phyloP scores from a whole-genome alignment of 2,329 filamentous ascomycete genomes.

The Penicillium janthinellum region DNA sequence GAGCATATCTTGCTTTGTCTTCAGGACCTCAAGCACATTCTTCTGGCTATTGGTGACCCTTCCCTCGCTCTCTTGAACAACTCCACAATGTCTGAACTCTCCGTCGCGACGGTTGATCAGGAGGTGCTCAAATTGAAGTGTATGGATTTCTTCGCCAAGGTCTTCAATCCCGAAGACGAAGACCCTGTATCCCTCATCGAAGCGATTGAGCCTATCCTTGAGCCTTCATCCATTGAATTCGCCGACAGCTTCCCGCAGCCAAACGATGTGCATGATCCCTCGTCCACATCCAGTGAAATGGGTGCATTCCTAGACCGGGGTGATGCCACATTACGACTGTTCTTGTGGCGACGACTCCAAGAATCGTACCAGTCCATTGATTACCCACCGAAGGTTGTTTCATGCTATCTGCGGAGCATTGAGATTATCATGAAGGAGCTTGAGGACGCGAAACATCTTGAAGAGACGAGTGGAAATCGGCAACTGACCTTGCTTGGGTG shows the following conservation, averaged over 20 bases:
- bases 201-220: constrained; percentile 86
- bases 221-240: constrained; percentile 55
- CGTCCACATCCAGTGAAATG: constrained; percentile 67
- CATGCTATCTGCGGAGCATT: constrained; percentile 81
- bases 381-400: constrained; percentile 84
- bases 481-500: constrained; percentile 71
- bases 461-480: constrained; percentile 64
- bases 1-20: constrained; percentile 65
- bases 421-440: constrained; percentile 77
- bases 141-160: constrained; percentile 90
- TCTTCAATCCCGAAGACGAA: constrained; percentile 81
- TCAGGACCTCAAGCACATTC: constrained; percentile 60
- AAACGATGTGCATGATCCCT: constrained; percentile 48
- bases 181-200: constrained; percentile 86
- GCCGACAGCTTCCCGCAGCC: constrained; percentile 17
- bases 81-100: constrained; percentile 83
- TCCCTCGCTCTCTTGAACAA: constrained; percentile 75
- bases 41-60: constrained; percentile 52
- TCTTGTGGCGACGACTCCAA: constrained; percentile 87
- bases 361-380: constrained; percentile 85
- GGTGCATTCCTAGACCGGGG: constrained; percentile 82
- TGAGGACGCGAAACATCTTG: constrained; percentile 59
- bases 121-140: constrained; percentile 92
- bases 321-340: constrained; percentile 78
- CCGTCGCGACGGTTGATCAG: constrained; percentile 77